Conservation (phyloP, 1,284 basidiomycete species). For the Ustilago sp. region DNA sequence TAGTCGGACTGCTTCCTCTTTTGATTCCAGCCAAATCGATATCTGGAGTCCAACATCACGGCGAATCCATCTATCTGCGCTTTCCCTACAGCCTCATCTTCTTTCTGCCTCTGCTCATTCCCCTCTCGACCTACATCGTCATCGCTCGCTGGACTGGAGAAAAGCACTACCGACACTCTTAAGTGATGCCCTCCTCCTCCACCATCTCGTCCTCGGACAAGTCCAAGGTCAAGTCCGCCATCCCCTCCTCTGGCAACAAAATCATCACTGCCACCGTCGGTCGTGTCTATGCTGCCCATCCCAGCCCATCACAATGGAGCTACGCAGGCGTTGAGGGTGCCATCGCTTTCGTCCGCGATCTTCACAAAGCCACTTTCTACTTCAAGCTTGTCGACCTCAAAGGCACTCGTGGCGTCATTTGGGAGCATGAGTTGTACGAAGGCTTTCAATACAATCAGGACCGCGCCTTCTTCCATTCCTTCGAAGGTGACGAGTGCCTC, state of each 20-base stretch:
- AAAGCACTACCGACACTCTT: slow-evolving; percentile 55
- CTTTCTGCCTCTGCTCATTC: slow-evolving; percentile 61
- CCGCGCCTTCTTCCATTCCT: slow-evolving; percentile 92
- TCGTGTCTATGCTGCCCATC: slow-evolving; percentile 65
- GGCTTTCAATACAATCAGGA: slow-evolving; percentile 87
- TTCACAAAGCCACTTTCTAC: slow-evolving; percentile 52
- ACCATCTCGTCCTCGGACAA: slow-evolving; percentile 66
- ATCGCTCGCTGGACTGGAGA: slow-evolving; percentile 66
- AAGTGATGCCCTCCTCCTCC: slow-evolving; percentile 61
- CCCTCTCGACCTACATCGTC: slow-evolving; percentile 60
- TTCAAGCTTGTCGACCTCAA: slow-evolving; percentile 66
- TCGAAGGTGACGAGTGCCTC: slow-evolving; percentile 88
- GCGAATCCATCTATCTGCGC: slow-evolving; percentile 25
- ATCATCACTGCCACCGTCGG: slow-evolving; percentile 68
- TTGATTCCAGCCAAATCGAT: slow-evolving; percentile 1
- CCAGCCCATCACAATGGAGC: slow-evolving; percentile 54
- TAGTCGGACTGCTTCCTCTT: slow-evolving; percentile 21
- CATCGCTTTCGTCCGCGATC: slow-evolving; percentile 64
- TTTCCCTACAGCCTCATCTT: slow-evolving; percentile 55
- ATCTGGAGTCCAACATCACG: background rate
- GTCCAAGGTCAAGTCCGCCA: slow-evolving; percentile 65
- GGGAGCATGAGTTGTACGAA: slow-evolving; percentile 93
- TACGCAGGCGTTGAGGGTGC: slow-evolving; percentile 66
- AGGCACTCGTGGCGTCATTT: slow-evolving; percentile 87
- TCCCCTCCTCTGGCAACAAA: slow-evolving; percentile 64